phyloP scores from a whole-genome alignment of 257 asterid species.

The Solanum megistacrolobum region DNA sequence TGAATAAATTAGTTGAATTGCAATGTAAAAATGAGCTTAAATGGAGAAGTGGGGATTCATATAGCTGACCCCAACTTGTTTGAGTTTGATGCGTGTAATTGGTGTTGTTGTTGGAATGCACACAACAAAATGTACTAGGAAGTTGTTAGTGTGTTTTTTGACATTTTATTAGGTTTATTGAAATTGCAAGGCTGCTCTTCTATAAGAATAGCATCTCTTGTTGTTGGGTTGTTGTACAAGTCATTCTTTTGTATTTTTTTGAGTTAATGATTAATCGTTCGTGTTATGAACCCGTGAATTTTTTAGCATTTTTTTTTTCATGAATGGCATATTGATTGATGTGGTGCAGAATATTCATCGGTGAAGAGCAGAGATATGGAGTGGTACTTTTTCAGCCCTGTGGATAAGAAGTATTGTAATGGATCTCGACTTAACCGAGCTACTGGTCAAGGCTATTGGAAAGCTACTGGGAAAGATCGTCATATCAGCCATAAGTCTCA shows the following conservation, averaged over 20 bases:
- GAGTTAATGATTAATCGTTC: neutral
- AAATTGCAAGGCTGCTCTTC: neutral
- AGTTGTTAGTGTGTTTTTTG: neutral
- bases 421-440: conserved; percentile 95
- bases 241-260: neutral
- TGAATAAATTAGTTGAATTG: neutral
- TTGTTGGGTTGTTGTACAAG: neutral
- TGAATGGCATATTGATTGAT: neutral
- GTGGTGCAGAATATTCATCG: conserved; percentile 44
- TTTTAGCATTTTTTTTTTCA: neutral
- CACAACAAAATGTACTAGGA: neutral
- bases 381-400: conserved; percentile 93
- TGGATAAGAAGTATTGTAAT: conserved; percentile 79
- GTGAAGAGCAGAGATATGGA: conserved; percentile 76
- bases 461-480: conserved; percentile 92
- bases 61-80: neutral
- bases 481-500: conserved; percentile 54
- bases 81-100: neutral
- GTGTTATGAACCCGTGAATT: neutral
- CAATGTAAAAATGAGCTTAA: neutral
- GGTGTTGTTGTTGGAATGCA: neutral
- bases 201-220: neutral
- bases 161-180: neutral
- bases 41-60: neutral
- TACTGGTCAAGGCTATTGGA: conserved; percentile 91